Conservation (phyloP, 257 asterid genomes). For the Paulownia fortunei region DNA sequence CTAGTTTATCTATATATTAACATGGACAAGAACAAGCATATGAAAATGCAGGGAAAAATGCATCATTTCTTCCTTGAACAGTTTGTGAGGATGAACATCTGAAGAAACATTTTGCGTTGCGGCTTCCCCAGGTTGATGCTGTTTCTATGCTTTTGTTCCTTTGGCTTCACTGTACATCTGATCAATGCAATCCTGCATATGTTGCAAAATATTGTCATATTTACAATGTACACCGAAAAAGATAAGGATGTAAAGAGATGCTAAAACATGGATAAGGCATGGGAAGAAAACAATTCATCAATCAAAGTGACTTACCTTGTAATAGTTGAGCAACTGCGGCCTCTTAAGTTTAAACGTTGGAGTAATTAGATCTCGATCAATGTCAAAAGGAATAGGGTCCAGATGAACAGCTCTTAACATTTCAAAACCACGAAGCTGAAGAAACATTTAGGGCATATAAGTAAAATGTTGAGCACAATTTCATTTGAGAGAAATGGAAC, state of each 20-base stretch:
- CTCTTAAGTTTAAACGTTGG: constrained; percentile 95
- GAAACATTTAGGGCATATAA: neutral
- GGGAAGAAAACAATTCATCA: neutral
- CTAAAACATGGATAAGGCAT: neutral
- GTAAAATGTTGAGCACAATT: neutral
- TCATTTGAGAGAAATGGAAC: constrained; percentile 2
- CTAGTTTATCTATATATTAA: constrained; percentile 20
- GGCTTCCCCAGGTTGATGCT: neutral
- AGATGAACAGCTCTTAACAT: constrained; percentile 72
- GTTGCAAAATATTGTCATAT: neutral
- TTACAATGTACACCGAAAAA: neutral
- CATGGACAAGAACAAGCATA: constrained; percentile 6
- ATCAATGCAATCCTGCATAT: constrained; percentile 69
- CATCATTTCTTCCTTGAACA: neutral
- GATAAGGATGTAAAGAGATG: neutral
- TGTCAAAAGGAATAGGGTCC: constrained; percentile 80
- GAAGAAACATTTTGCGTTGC: neutral
- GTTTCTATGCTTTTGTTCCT: constrained; percentile 42
- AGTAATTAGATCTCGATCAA: constrained; percentile 78
- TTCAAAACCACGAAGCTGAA: constrained; percentile 90
- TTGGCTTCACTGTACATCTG: constrained; percentile 74
- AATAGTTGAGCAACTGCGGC: constrained; percentile 75
- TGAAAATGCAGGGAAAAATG: neutral
- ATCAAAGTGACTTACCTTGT: constrained; percentile 54
- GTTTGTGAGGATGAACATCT: neutral